These are phyloP conservation scores for Bocquillonia castaneifolia DNA, from an alignment of 441 rosid genomes.

Conservation along the genomic window DNA sequence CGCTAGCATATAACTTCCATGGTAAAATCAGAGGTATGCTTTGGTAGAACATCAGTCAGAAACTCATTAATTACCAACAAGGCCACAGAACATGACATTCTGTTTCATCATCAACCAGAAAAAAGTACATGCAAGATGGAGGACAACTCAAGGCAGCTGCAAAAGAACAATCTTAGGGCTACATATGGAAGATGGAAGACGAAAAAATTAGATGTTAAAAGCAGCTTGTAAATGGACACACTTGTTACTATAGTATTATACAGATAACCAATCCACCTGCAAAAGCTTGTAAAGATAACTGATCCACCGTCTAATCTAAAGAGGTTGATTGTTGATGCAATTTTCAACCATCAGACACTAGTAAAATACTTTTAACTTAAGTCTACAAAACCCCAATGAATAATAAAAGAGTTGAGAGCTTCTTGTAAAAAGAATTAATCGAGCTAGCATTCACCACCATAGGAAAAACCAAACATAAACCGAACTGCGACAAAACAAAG, in stretches of 20 bases:
- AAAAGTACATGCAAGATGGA: neutral
- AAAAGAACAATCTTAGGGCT: neutral
- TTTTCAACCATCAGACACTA: neutral
- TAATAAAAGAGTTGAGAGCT: neutral
- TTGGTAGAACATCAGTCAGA: neutral
- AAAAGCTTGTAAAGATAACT: neutral
- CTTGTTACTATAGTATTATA: too few species aligned
- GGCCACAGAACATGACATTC: neutral
- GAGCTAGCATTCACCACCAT: neutral
- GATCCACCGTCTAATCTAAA: neutral
- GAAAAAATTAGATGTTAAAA: too few species aligned
- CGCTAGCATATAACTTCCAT: neutral
- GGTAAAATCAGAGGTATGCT: neutral
- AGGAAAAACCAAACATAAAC: too few species aligned
- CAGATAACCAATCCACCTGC: too few species aligned
- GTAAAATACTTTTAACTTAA: neutral
- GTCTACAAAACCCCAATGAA: neutral
- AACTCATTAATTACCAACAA: neutral
- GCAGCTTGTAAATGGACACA: neutral
- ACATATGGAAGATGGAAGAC: too few species aligned
- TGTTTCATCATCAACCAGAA: slow-evolving; percentile 2
- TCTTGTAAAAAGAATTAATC: neutral
- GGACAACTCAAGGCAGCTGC: neutral
- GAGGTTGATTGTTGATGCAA: neutral
- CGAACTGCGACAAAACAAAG: neutral